Conservation (phyloP, 768 basidiomycete species). For the Tulasnella sp. region DNA sequence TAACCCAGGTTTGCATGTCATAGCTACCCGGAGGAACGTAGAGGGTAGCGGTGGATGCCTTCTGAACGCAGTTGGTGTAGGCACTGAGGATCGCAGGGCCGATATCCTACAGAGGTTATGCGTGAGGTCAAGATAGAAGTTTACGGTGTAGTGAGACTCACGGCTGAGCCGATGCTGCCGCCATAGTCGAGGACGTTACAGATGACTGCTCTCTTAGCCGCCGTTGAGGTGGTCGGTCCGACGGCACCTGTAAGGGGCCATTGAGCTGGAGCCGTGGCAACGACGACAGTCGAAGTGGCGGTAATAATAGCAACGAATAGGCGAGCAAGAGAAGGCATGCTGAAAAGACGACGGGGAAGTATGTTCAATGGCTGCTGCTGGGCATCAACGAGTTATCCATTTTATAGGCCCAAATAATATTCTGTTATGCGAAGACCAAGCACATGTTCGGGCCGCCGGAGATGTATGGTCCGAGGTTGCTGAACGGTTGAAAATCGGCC, state of each 20-base stretch:
- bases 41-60: slow-evolving; percentile 20
- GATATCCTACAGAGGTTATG: slow-evolving; percentile 19
- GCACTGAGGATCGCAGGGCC: slow-evolving; percentile 25
- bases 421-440: too few species aligned
- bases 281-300: too few species aligned
- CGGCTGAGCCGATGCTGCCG: slow-evolving; percentile 24
- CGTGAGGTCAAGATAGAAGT: not conserved
- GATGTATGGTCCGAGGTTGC: too few species aligned
- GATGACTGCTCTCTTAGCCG: slow-evolving; percentile 16
- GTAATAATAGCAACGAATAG: too few species aligned
- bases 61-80: slow-evolving; percentile 26
- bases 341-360: too few species aligned
- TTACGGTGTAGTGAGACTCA: not conserved
- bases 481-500: too few species aligned
- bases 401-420: too few species aligned
- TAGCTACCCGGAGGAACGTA: slow-evolving; percentile 25
- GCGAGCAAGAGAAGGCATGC: too few species aligned
- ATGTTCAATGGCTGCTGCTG: too few species aligned
- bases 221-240: not conserved
- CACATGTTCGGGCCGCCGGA: too few species aligned
- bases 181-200: slow-evolving; percentile 27
- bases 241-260: not conserved
- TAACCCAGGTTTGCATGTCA: slow-evolving; percentile 26
- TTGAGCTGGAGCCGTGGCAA: too few species aligned
- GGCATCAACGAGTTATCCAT: too few species aligned